Evolutionary conservation across 164 flowering plant genomes (phyloP).

Genomic region (Liquidambar formosana): DNA sequence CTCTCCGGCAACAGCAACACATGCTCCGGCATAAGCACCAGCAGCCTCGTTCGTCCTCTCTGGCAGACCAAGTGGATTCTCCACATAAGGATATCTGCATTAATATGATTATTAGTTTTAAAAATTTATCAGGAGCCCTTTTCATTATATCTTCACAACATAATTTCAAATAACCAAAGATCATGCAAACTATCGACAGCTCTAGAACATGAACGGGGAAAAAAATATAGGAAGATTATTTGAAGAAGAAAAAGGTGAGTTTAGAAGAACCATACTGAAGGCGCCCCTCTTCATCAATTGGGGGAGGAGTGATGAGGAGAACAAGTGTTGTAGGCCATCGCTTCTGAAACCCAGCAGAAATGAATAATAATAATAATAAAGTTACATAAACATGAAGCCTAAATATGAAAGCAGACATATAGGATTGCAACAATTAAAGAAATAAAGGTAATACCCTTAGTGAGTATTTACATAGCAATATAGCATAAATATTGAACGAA

Average conservation of each 20-base stretch:
- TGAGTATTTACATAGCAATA: no score
- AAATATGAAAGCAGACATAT: no score
- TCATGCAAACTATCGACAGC: neutral
- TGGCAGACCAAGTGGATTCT: conserved; percentile 52
- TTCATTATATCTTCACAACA: neutral
- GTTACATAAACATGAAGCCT: no score
- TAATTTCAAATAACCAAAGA: neutral
- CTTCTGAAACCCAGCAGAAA: conserved; percentile 36
- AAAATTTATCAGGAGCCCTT: neutral
- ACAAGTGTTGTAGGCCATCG: conserved; percentile 59
- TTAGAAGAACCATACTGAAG: conserved; percentile 33
- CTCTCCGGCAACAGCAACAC: conserved; percentile 57
- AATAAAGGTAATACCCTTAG: no score
- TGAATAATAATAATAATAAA: no score
- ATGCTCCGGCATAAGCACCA: conserved; percentile 63
- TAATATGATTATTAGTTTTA: neutral
- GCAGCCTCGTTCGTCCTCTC: conserved; percentile 85
- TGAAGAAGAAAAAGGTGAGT: neutral
- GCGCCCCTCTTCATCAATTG: conserved; percentile 76
- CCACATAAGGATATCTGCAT: conserved; percentile 57
- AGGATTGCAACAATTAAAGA: no score
- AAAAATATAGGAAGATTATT: neutral
- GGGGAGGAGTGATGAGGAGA: conserved; percentile 76
- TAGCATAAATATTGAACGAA: no score
- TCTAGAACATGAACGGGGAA: no score